A percentile compares a stretch with the other conserved stretches of the same genome.
phyloP scores from a whole-genome alignment of 1,139 yeast species.

The Saccharomycopsis crataegensis region DNA sequence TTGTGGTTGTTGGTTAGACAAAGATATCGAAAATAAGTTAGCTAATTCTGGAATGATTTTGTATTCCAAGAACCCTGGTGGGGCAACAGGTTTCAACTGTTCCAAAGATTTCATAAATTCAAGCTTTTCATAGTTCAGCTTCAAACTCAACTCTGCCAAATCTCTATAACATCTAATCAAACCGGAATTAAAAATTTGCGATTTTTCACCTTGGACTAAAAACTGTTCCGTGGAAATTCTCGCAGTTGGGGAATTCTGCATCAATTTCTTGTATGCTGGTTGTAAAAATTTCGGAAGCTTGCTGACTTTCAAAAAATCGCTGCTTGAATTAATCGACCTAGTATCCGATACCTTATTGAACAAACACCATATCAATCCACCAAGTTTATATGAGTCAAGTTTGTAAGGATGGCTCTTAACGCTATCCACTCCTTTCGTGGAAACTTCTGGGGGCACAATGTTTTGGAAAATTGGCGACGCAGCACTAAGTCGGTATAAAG shows the following conservation, averaged over 20 bases:
- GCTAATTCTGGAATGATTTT: constrained; percentile 64
- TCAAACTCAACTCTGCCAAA: constrained; percentile 46
- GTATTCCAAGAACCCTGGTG: constrained; percentile 55
- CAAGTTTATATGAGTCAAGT: constrained; percentile 60
- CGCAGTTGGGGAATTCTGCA: constrained; percentile 29
- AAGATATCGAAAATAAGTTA: constrained; percentile 29
- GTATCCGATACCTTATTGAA: constrained; percentile 30
- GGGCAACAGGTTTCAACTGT: constrained; percentile 32
- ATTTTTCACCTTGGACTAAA: constrained; percentile 35
- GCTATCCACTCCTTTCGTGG: constrained; percentile 36
- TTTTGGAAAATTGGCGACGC: constrained; percentile 29
- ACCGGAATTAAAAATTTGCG: constrained; percentile 35
- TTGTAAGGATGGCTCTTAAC: constrained; percentile 33
- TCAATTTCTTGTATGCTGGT: constrained; percentile 27
- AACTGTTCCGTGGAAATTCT: constrained; percentile 47
- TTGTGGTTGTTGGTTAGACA: constrained; percentile 9
- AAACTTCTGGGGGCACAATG: constrained; percentile 39
- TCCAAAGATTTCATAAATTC: constrained; percentile 43
- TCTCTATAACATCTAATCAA: constrained; percentile 43
- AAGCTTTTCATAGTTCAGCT: constrained; percentile 43
- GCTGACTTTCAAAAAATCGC: constrained; percentile 22
- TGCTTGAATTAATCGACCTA: constrained; percentile 21
- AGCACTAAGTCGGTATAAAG: constrained; percentile 28
- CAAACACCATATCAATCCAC: constrained; percentile 44
- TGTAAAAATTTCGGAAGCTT: constrained; percentile 28